A percentile compares a stretch with the other conserved stretches of the same genome.
phyloP scores from a whole-genome alignment of 2,329 filamentous ascomycete genomes.

The Claviceps citrina region DNA sequence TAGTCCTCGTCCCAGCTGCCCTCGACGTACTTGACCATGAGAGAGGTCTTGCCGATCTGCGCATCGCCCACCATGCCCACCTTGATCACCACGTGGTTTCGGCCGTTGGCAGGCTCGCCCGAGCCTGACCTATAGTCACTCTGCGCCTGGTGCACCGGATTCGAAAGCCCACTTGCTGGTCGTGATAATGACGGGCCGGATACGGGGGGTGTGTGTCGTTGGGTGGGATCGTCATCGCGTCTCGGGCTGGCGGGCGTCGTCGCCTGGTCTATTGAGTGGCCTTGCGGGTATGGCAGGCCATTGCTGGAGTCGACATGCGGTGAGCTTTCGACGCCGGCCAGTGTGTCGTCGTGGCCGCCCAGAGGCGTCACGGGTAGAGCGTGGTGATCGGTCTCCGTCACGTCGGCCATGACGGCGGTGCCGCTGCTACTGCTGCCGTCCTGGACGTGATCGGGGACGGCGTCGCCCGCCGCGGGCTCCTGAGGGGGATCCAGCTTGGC shows the following conservation, averaged over 20 bases:
- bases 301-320: constrained; percentile 24
- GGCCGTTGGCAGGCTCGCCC: constrained; percentile 28
- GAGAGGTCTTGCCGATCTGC: constrained; percentile 94
- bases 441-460: constrained; percentile 9
- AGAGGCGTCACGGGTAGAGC: not conserved
- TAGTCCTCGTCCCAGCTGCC: constrained; percentile 99
- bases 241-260: constrained; percentile 25
- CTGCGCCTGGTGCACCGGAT: constrained; percentile 23
- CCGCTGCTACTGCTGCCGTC: not conserved
- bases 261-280: constrained; percentile 35
- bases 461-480: constrained; percentile 13
- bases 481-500: constrained; percentile 38
- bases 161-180: constrained; percentile 40
- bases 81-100: constrained; percentile 85
- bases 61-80: constrained; percentile 99
- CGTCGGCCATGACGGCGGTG: constrained; percentile 32
- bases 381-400: constrained; percentile 28
- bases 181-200: constrained; percentile 33
- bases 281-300: constrained; percentile 28
- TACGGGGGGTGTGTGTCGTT: constrained; percentile 31
- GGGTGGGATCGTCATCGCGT: constrained; percentile 28
- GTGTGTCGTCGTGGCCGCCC: constrained; percentile 32
- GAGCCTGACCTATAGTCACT: constrained; percentile 30
- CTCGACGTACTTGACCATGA: constrained; percentile 99
- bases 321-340: constrained; percentile 34